These are phyloP conservation scores for Debaryomyces psychrophilus DNA, from an alignment of 1,139 yeast genomes.

Conservation along the genomic window DNA sequence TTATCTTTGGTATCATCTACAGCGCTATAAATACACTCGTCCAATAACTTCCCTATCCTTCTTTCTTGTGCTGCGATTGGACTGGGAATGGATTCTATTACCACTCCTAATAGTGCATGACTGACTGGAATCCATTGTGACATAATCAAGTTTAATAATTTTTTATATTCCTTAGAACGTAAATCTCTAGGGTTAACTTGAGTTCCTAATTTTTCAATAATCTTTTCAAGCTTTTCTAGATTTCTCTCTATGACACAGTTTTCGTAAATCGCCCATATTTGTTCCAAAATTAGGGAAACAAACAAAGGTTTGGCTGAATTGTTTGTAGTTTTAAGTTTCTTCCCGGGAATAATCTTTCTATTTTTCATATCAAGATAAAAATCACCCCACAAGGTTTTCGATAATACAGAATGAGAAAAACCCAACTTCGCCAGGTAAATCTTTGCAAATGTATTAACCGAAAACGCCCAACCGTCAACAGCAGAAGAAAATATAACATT, in stretches of 20 bases:
- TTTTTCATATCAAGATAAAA: conserved; percentile 87
- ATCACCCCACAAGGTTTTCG: conserved; percentile 96
- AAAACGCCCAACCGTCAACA: conserved; percentile 97
- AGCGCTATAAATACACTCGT: conserved; percentile 47
- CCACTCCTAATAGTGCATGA: conserved; percentile 79
- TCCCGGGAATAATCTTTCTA: conserved; percentile 71
- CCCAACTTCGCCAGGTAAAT: conserved; percentile 86
- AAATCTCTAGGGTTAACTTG: conserved; percentile 76
- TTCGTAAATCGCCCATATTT: conserved; percentile 89
- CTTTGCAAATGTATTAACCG: conserved; percentile 83
- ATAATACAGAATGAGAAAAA: conserved; percentile 74
- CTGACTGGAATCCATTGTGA: conserved; percentile 96
- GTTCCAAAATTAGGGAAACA: conserved; percentile 85
- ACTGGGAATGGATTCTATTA: conserved; percentile 83
- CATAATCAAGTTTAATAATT: conserved; percentile 68
- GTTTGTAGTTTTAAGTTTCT: conserved; percentile 53
- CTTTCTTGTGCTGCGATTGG: conserved; percentile 75
- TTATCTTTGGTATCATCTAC: conserved; percentile 33
- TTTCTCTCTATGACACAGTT: conserved; percentile 67
- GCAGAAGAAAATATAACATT: conserved; percentile 96
- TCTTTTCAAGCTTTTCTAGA: conserved; percentile 72
- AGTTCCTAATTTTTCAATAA: conserved; percentile 69
- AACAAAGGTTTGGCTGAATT: conserved; percentile 71
- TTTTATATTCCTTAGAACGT: conserved; percentile 74
- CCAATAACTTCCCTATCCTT: conserved; percentile 69